Evolutionary conservation across 164 flowering plant species (phyloP), one percentile per base, ranked within the genome.

Genomic region (Dillenia turbinata): DNA sequence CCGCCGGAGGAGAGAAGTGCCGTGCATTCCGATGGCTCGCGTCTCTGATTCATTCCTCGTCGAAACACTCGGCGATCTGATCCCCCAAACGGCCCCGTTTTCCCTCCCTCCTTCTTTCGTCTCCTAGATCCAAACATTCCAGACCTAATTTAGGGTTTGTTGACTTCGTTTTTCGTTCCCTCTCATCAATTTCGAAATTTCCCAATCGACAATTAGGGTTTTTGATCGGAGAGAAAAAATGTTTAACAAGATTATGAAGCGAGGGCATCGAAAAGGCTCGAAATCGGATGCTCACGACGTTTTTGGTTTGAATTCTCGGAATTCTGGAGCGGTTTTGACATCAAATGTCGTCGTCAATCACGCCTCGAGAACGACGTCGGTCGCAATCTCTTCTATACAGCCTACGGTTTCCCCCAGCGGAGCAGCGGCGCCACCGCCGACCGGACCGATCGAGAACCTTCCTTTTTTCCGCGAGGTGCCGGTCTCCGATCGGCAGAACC

Each of bases 221-320:
- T 33, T 33, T 33, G 40, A 33, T 33, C 40, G 0, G 6, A 33
- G 52, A 19, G 49, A 67, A 68, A 67, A 68, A 49, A 85, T 88
- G 96, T 82, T 88, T 2, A 81, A 78, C 75, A 88, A 76, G 43
- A 75, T 86, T 44, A 86, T 88, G 6, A 88, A 83, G 72, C 81
- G 90, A 5, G 83, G 85, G 66, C 71, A 75, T 17, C 68, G 74
- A 5, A 88, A 85, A 73, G 70, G 74, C 64, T 76, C 90, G 22
- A 85, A 84, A 66, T 73, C 87, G 19, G 91, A 74, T 57, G 56
- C 62, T 9, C 57, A 53, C 46, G 70, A 64, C 9, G 57, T 66
- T 33, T 24, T 60, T 62, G 79, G 81, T 0, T 64, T 71, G 0
- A 72, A 60, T 15, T 33, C 14, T 66, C 73, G 76, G 2, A 70